phyloP scores from a whole-genome alignment of 1,284 basidiomycete genomes.

The Exobasidium rhododendri region DNA sequence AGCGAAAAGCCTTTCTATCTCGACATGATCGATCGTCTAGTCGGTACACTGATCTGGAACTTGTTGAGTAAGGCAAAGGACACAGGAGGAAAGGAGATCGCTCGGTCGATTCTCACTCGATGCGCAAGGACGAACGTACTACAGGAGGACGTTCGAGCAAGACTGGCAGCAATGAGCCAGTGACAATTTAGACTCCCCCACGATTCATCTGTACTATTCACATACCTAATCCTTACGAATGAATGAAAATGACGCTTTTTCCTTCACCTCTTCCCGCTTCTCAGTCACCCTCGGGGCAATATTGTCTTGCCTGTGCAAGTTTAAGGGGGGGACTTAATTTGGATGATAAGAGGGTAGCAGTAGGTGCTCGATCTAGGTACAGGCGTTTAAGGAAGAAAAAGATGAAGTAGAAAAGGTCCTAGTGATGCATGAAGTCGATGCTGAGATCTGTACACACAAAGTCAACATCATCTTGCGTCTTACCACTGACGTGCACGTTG shows the following conservation, averaged over 20 bases:
- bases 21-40: neutral
- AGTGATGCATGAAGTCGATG: slow-evolving; percentile 16
- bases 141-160: neutral
- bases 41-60: neutral
- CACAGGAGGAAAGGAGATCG: neutral
- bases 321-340: too few species aligned
- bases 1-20: neutral
- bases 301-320: too few species aligned
- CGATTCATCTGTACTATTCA: too few species aligned
- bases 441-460: slow-evolving; percentile 74
- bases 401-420: neutral
- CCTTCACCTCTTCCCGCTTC: too few species aligned
- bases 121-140: neutral
- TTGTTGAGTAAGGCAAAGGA: neutral
- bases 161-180: neutral
- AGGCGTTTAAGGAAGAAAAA: neutral
- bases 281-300: too few species aligned
- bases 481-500: slow-evolving; percentile 68
- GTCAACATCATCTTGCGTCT: slow-evolving; percentile 72
- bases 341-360: too few species aligned
- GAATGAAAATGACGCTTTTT: too few species aligned
- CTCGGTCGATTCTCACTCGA: neutral
- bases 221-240: too few species aligned
- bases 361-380: too few species aligned
- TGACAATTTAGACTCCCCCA: too few species aligned